Conservation (phyloP, 192 early-diverging fungal species). For the Backusella macrospora region DNA sequence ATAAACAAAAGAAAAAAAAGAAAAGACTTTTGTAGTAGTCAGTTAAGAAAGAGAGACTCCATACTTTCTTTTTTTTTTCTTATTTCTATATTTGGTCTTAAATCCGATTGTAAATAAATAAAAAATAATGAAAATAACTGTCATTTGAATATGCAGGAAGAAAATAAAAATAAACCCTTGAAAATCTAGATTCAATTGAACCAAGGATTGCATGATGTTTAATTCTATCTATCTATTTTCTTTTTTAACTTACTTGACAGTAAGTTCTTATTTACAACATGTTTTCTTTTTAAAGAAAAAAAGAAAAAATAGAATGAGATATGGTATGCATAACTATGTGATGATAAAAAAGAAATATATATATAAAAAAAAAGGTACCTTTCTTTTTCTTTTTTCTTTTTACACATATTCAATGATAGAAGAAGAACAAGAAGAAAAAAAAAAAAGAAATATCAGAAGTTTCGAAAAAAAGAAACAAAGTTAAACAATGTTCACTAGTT, state of each 20-base stretch:
- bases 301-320: not conserved
- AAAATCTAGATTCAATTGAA: not conserved
- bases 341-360: too few relatives aligned
- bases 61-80: not conserved
- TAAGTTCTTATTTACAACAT: not conserved
- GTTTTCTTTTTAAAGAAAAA: not conserved
- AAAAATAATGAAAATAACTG: constrained; percentile 1
- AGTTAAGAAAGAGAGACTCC: not conserved
- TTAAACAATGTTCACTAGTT: constrained; percentile 5
- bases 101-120: not conserved
- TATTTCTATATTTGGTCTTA: not conserved
- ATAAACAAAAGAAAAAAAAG: not conserved
- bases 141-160: constrained; percentile 14
- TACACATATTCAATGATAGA: too few relatives aligned
- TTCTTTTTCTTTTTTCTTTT: too few relatives aligned
- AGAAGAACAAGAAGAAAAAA: not conserved
- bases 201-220: not conserved
- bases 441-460: not conserved
- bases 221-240: not conserved
- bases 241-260: not conserved
- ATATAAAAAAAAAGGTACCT: too few relatives aligned
- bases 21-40: not conserved
- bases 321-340: not conserved
- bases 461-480: not conserved
- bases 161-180: not conserved